A percentile compares a stretch with the other conserved stretches of the same genome.
Conservation (phyloP, 106 monocot species). For the Hemerocallis citrina region DNA sequence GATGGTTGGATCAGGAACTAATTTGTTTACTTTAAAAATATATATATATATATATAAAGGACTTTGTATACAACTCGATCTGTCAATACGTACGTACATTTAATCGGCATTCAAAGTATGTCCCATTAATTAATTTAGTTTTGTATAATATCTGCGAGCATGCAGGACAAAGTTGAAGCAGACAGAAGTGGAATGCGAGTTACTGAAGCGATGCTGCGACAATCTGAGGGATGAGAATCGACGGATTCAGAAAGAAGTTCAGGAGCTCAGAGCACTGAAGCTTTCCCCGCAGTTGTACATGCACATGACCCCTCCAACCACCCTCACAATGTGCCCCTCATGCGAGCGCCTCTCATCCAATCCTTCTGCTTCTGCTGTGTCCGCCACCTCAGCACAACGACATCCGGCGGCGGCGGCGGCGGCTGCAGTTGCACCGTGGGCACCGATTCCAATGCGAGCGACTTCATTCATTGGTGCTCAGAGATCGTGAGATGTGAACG, state of each 20-base stretch:
- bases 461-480: too few relatives aligned
- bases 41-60: too few relatives aligned
- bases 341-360: slow-evolving; percentile 62
- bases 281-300: slow-evolving; percentile 81
- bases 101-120: too few relatives aligned
- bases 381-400: background rate
- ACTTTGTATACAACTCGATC: too few relatives aligned
- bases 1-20: too few relatives aligned
- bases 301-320: slow-evolving; percentile 92
- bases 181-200: slow-evolving; percentile 95
- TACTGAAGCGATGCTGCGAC: slow-evolving; percentile 90
- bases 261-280: slow-evolving; percentile 81
- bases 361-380: background rate
- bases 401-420: background rate
- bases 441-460: slow-evolving; percentile 1
- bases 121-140: too few relatives aligned
- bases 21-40: too few relatives aligned
- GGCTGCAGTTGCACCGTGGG: background rate
- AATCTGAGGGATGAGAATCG: slow-evolving; percentile 88
- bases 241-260: slow-evolving; percentile 87
- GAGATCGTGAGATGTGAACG: too few relatives aligned
- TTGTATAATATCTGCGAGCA: too few relatives aligned
- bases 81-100: too few relatives aligned
- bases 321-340: slow-evolving; percentile 96
- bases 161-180: slow-evolving; percentile 93